phyloP scores from a whole-genome alignment of 495 filamentous ascomycete genomes.

The Aspergillus ellipticus region DNA sequence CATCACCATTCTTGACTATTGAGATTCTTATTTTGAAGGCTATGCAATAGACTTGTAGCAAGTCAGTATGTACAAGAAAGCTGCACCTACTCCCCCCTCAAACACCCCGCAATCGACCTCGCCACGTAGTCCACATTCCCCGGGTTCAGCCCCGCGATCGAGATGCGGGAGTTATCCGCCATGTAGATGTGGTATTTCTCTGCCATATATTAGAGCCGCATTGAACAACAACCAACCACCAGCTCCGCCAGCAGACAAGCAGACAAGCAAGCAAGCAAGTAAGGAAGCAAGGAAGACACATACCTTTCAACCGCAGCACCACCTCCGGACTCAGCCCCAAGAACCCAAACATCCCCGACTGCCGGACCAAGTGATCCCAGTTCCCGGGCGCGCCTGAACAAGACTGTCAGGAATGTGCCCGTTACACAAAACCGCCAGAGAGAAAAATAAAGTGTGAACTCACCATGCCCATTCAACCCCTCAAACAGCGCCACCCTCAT shows the following conservation, averaged over 20 bases:
- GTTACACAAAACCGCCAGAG: no score
- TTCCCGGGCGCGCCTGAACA: constrained; percentile 26
- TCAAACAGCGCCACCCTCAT: constrained; percentile 32
- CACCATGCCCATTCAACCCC: constrained; percentile 17
- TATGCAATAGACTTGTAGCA: no score
- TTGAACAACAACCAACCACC: neutral
- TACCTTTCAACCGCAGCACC: constrained; percentile 29
- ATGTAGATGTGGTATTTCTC: constrained; percentile 39
- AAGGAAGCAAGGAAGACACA: no score
- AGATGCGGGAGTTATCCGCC: constrained; percentile 34
- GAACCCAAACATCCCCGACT: constrained; percentile 45
- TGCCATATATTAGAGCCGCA: constrained; percentile 8
- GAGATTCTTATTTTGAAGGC: no score
- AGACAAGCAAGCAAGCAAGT: no score
- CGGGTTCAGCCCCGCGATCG: constrained; percentile 39
- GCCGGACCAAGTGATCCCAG: constrained; percentile 34
- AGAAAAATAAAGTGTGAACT: neutral
- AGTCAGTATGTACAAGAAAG: no score
- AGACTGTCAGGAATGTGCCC: neutral
- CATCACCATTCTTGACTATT: no score
- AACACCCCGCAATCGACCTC: constrained; percentile 15
- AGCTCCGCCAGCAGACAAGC: no score
- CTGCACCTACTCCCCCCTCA: neutral
- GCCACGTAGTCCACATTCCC: constrained; percentile 42
- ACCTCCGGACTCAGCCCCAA: constrained; percentile 25